Evolutionary conservation across 805 yeast genomes (phyloP).

Genomic region (Myxozyma monticola): DNA sequence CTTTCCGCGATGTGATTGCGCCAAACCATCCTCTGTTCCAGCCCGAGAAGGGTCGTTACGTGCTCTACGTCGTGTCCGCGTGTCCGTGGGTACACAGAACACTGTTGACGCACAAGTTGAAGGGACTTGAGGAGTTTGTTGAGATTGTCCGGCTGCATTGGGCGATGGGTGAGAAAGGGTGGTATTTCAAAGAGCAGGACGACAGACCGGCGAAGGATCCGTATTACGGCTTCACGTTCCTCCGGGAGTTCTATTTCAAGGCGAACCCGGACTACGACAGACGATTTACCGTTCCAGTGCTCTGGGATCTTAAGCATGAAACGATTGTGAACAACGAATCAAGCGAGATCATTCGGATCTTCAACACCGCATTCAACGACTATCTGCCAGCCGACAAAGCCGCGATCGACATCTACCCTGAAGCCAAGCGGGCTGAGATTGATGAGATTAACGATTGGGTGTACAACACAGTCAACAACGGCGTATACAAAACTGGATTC

Average conservation of each 20-base stretch:
- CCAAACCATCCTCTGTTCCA: slow-evolving; percentile 56
- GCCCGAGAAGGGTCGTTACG: slow-evolving; percentile 82
- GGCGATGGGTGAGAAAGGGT: slow-evolving; percentile 76
- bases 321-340: slow-evolving; percentile 93
- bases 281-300: slow-evolving; percentile 86
- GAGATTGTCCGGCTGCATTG: slow-evolving; percentile 77
- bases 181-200: slow-evolving; percentile 62
- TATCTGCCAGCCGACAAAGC: slow-evolving; percentile 44
- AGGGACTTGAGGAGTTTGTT: slow-evolving; percentile 59
- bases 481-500: slow-evolving; percentile 91
- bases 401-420: slow-evolving; percentile 64
- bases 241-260: slow-evolving; percentile 72
- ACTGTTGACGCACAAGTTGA: slow-evolving; percentile 66
- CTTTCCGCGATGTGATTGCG: slow-evolving; percentile 67
- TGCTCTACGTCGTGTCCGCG: slow-evolving; percentile 84
- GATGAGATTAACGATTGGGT: slow-evolving; percentile 80
- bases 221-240: slow-evolving; percentile 54
- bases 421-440: slow-evolving; percentile 52
- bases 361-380: slow-evolving; percentile 67
- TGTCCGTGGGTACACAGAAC: slow-evolving; percentile 98
- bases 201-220: slow-evolving; percentile 52
- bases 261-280: slow-evolving; percentile 75
- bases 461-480: slow-evolving; percentile 82
- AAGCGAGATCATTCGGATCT: slow-evolving; percentile 76
- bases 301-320: slow-evolving; percentile 81